Conservation (phyloP, 1,284 basidiomycete genomes). For the Ustilago bromivora region DNA sequence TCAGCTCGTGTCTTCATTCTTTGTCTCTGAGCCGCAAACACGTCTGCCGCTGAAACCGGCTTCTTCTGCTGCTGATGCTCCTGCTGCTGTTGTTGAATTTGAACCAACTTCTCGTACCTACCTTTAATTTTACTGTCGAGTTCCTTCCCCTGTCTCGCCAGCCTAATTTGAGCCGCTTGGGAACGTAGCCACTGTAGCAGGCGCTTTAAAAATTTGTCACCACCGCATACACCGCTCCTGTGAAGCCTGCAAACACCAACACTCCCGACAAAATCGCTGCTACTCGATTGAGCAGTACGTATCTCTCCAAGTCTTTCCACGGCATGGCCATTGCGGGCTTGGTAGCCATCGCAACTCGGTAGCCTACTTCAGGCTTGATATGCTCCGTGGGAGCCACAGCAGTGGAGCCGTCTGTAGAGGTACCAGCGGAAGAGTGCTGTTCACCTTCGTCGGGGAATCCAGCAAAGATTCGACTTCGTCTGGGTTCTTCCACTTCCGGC, state of each 20-base stretch:
- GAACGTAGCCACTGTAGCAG: slow-evolving; percentile 50
- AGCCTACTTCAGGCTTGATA: slow-evolving; percentile 3
- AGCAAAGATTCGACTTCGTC: slow-evolving; percentile 26
- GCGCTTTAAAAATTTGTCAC: slow-evolving; percentile 61
- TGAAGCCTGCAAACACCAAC: slow-evolving; percentile 53
- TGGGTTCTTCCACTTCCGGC: slow-evolving; percentile 26
- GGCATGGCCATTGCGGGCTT: slow-evolving; percentile 3
- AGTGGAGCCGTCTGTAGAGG: slow-evolving; percentile 11
- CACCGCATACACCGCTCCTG: slow-evolving; percentile 49
- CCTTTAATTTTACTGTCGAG: slow-evolving; percentile 24
- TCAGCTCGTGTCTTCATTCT: background rate
- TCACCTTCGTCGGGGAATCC: slow-evolving; percentile 12
- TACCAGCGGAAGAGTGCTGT: background rate
- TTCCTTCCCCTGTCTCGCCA: slow-evolving; percentile 3
- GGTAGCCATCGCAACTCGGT: slow-evolving; percentile 21
- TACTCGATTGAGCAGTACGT: slow-evolving; percentile 57
- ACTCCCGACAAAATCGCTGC: slow-evolving; percentile 49
- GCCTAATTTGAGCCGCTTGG: slow-evolving; percentile 8
- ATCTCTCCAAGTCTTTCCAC: slow-evolving; percentile 49
- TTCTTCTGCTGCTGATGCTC: slow-evolving; percentile 19
- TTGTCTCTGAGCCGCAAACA: slow-evolving; percentile 2
- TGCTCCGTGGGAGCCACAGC: background rate
- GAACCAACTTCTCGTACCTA: slow-evolving; percentile 43
- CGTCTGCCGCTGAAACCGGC: background rate
- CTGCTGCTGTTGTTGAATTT: slow-evolving; percentile 31